Base-by-base conservation (phyloP, 2,329 filamentous ascomycete species). In the Phaeosphaeria sp. region DNA sequence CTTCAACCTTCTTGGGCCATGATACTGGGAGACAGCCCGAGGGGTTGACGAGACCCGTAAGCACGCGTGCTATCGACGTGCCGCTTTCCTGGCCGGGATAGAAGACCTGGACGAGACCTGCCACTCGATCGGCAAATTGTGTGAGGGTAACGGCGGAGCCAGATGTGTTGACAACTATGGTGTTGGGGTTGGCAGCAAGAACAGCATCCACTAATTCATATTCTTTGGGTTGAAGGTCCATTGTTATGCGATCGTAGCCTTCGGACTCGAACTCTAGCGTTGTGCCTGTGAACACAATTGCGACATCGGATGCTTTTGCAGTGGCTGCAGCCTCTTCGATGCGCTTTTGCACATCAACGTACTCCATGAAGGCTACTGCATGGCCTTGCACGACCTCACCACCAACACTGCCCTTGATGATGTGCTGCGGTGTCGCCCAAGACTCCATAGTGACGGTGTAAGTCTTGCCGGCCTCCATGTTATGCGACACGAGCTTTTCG, bases 31-130 rank as follows among this genome's bases (percentile, higher is more conserved):
- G 80, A 55, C 90, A 89, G 11, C 93, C 92, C 47, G 86, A 91
- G 0, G 88, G 88, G 66, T 91, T 93, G 8, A 87, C 83, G 20
- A 88, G 83, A 2, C 92, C 92, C 53, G 92, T 91, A 1, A 96
- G 78, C 1, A 96, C 83, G 65, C 94, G 90, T 1, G 86, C 85
- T 5, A 96, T 81, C 0, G 91, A 91, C 57, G 90, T 89, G 9
- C 93, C 93, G 40, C 89, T 91, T 74, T 96, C 92, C 71, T 96
- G 87, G 1, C 92, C 92, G 0, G 92, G 92, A 1, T 96, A 81
- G 69, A 95, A 91, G 6, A 91, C 91, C 51, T 93, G 83, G 1
- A 96, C 72, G 0, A 96, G 86, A 0, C 89, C 87, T 69, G 91
- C 91, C 58, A 96, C 86, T 17, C 86, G 85, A 0, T 92, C 86